Percentiles rank a stretch among this genome's conserved stretches.
These are phyloP conservation scores for Ganoderma leucocontextum DNA, from an alignment of 1,284 basidiomycete genomes.

Conservation along the genomic window DNA sequence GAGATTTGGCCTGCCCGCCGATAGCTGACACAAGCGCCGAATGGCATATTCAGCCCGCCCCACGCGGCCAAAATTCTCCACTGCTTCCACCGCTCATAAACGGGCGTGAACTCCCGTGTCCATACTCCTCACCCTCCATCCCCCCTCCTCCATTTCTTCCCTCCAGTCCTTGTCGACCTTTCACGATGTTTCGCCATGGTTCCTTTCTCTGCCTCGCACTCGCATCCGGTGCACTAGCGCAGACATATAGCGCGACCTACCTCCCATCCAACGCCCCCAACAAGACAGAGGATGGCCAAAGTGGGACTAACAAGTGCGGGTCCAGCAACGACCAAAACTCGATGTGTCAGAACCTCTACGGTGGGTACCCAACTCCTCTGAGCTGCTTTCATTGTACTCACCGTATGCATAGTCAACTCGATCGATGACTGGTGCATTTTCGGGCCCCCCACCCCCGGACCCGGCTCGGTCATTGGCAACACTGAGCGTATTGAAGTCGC, in stretches of 20 bases:
- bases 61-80: constrained; percentile 12
- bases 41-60: constrained; percentile 11
- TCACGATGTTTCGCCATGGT: constrained; percentile 27
- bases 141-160: constrained; percentile 5
- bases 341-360: constrained; percentile 70
- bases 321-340: constrained; percentile 62
- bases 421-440: constrained; percentile 68
- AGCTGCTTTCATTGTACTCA: background rate
- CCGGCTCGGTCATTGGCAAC: constrained; percentile 61
- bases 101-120: background rate
- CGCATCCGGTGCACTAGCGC: constrained; percentile 35
- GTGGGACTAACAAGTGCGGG: constrained; percentile 72
- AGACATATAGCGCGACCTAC: constrained; percentile 50
- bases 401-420: constrained; percentile 58
- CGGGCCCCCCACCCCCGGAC: constrained; percentile 63
- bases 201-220: constrained; percentile 28
- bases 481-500: constrained; percentile 73
- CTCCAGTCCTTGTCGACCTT: constrained; percentile 7
- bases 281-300: constrained; percentile 64
- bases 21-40: constrained; percentile 3
- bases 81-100: constrained; percentile 18
- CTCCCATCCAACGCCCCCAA: constrained; percentile 54
- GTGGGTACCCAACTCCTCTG: constrained; percentile 46
- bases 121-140: background rate
- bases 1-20: constrained; percentile 1